phyloP scores from a whole-genome alignment of 2,329 filamentous ascomycete genomes.

The Sporothrix dimorphospora region DNA sequence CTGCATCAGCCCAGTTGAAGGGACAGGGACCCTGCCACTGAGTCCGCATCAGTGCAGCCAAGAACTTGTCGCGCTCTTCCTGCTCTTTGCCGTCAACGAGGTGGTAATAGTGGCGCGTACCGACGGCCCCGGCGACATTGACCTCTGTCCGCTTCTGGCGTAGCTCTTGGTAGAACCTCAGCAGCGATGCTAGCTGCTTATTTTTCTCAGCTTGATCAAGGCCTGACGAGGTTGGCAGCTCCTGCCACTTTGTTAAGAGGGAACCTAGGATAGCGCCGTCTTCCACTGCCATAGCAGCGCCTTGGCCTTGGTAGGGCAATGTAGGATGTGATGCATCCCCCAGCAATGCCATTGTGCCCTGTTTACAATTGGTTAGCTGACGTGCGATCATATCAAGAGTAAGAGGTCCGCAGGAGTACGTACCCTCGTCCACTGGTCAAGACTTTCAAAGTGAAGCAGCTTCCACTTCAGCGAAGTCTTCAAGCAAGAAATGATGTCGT shows the following conservation, averaged over 20 bases:
- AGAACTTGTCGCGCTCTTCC: background rate
- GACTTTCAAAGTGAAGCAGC: background rate
- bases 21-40: background rate
- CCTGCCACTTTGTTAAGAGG: background rate
- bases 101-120: background rate
- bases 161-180: background rate
- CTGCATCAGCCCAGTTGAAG: background rate
- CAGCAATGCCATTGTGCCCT: background rate
- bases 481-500: background rate
- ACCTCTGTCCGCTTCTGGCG: background rate
- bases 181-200: background rate
- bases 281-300: background rate
- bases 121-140: background rate
- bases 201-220: background rate
- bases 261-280: background rate
- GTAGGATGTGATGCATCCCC: background rate
- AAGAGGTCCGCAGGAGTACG: background rate
- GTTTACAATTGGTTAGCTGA: background rate
- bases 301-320: background rate
- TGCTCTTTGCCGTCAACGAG: background rate
- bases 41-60: background rate
- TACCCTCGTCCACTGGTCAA: background rate
- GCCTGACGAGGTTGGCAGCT: background rate
- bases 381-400: background rate
- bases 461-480: background rate